A percentile compares a stretch with the other conserved stretches of the same genome.
phyloP scores from a whole-genome alignment of 805 yeast genomes.

The Yarrowia sp. region DNA sequence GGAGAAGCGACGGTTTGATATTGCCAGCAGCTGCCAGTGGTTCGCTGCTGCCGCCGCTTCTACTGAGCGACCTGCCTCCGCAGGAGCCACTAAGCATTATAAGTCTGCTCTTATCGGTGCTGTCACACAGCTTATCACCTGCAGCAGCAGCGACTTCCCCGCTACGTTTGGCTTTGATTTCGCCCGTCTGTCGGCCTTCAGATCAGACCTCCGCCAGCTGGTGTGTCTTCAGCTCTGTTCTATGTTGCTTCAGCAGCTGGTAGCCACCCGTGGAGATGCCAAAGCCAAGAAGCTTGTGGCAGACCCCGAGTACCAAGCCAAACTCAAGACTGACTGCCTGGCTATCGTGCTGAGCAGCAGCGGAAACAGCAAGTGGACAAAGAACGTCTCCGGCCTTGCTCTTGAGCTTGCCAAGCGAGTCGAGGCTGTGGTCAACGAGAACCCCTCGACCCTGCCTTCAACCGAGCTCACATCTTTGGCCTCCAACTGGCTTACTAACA shows the following conservation, averaged over 20 bases:
- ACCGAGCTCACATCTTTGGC: slow-evolving; percentile 64
- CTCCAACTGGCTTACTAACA: slow-evolving; percentile 80
- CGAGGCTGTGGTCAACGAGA: slow-evolving; percentile 41
- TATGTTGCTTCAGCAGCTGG: slow-evolving; percentile 73
- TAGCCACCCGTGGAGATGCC: slow-evolving; percentile 49
- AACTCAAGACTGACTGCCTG: slow-evolving; percentile 71
- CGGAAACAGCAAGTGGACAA: slow-evolving; percentile 90
- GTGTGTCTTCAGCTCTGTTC: slow-evolving; percentile 80
- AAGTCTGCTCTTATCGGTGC: slow-evolving; percentile 44
- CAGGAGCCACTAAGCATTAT: slow-evolving; percentile 36
- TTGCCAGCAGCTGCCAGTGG: slow-evolving; percentile 72
- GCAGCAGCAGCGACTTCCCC: slow-evolving; percentile 72
- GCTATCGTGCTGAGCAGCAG: slow-evolving; percentile 84
- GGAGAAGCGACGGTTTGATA: slow-evolving; percentile 61
- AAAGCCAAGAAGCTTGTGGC: slow-evolving; percentile 50
- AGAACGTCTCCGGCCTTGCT: slow-evolving; percentile 74
- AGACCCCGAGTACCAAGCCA: slow-evolving; percentile 50
- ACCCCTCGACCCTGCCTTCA: slow-evolving; percentile 45
- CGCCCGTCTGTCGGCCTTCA: slow-evolving; percentile 72
- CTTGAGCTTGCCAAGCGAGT: slow-evolving; percentile 63
- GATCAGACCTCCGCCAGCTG: slow-evolving; percentile 86
- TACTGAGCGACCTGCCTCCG: slow-evolving; percentile 3
- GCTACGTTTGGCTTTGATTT: slow-evolving; percentile 84
- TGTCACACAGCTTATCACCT: slow-evolving; percentile 65
- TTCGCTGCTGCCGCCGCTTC: slow-evolving; percentile 38